A percentile compares a stretch with the other conserved stretches of the same genome.
Evolutionary conservation across 73 alveolate genomes (phyloP).

Genomic region (Paramecium pentaurelia): DNA sequence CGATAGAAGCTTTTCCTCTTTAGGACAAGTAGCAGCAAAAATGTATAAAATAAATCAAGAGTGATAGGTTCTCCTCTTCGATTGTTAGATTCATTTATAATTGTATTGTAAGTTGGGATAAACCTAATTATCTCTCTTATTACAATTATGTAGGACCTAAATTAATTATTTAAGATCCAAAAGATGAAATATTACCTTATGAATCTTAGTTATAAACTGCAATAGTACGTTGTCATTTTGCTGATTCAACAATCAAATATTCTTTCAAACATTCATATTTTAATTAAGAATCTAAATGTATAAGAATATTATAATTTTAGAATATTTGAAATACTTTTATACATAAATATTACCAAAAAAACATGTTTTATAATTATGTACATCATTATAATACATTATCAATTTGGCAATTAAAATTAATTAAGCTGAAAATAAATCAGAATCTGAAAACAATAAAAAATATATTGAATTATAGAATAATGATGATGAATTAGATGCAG

Average conservation of each 20-base stretch:
- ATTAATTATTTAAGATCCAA: neutral
- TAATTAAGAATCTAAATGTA: neutral
- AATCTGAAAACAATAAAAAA: neutral
- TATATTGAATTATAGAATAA: neutral
- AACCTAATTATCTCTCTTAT: neutral
- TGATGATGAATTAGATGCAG: neutral
- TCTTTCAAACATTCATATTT: neutral
- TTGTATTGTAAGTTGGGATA: neutral
- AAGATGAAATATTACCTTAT: conserved; percentile 26
- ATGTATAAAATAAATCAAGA: neutral
- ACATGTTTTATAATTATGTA: neutral
- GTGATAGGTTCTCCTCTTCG: neutral
- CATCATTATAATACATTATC: neutral
- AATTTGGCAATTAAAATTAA: neutral
- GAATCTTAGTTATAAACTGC: neutral
- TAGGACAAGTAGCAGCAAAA: neutral
- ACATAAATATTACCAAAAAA: neutral
- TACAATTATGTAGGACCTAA: neutral
- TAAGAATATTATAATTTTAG: neutral
- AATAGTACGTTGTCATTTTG: neutral
- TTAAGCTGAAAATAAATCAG: neutral
- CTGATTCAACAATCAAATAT: neutral
- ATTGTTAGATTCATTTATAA: neutral
- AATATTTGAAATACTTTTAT: neutral
- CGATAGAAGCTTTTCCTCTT: conserved; percentile 7